Conservation (phyloP, 2,329 filamentous ascomycete genomes). For the Pseudogymnoascus sp. region DNA sequence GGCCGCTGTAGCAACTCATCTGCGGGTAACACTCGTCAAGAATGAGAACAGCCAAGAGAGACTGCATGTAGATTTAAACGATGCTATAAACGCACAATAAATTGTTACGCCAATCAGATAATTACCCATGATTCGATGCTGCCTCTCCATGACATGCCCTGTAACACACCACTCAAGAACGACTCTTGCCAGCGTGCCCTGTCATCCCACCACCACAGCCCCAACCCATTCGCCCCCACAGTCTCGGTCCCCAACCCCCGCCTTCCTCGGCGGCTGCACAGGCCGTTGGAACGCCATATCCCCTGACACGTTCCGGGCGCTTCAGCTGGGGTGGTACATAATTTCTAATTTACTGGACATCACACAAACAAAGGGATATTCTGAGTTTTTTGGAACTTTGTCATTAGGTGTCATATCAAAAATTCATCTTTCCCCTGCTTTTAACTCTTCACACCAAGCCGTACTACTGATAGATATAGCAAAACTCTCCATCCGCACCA, state of each 20-base stretch:
- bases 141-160: neutral
- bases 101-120: too few species aligned
- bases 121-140: neutral
- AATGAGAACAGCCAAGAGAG: too few species aligned
- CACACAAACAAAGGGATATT: neutral
- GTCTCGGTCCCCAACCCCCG: slow-evolving; percentile 19
- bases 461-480: slow-evolving; percentile 5
- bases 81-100: too few species aligned
- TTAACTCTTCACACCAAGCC: neutral
- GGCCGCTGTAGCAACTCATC: too few species aligned
- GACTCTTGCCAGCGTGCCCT: neutral
- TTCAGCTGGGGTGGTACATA: neutral
- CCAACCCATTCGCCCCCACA: neutral
- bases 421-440: neutral
- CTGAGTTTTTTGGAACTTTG: neutral
- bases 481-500: slow-evolving; percentile 14
- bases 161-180: neutral
- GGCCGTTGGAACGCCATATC: neutral
- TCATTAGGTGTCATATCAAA: neutral
- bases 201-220: neutral
- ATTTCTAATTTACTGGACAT: neutral
- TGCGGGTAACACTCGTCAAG: too few species aligned
- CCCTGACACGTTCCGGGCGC: too few species aligned
- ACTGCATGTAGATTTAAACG: too few species aligned
- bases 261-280: slow-evolving; percentile 17